Evolutionary conservation across 108 stramenopile genomes (phyloP), one percentile per base, ranked within the genome.

Genomic region (Nitzschia sp.): DNA sequence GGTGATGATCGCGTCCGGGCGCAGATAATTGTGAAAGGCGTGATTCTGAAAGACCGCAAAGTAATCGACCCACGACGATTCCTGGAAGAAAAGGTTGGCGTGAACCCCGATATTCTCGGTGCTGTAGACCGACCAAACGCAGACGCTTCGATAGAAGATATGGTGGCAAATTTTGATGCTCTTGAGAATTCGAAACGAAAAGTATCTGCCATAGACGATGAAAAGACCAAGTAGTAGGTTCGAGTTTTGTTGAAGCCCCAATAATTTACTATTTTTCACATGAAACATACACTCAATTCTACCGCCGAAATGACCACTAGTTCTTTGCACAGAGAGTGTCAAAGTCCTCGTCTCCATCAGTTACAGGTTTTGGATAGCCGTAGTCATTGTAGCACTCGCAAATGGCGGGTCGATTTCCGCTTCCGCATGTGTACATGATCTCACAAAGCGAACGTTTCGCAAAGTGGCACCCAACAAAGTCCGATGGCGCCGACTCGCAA

Each of bases 361-460:
- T 32, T 32, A 60, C 11, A 2, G 83, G 83, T 42, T 78, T 70
- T n/a, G 80, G 74, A 63, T 72, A 85, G 24, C 71, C 68, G 59
- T 42, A 85, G 6, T 54, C 13, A 9, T 35, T 70, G 1, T 64
- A 72, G 56, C 89, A 94, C 54, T 87, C 82, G 59, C 92, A 94
- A 27, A 83, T 55, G 1, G 75, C 78, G 24, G 89, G 89, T 2
- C 88, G 61, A 29, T 48, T 42, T 2, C 72, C 64, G 13, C 76
- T 65, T 8, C 93, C 93, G 72, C 93, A 94, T 13, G 73, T 84
- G 60, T 77, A 85, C 21, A 60, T 61, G 17, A 86, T 70, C 71
- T 94, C 93, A 67, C 92, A 93, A 17, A 88, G 35, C 1, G 79
- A 54, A 15, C 92, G 64, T 11, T 61, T 64, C 5, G 67, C 47